Percentiles rank a stretch among this genome's conserved stretches.
These are phyloP conservation scores for Xylaria sp. DNA, from an alignment of 2,329 filamentous ascomycete species.

Conservation along the genomic window DNA sequence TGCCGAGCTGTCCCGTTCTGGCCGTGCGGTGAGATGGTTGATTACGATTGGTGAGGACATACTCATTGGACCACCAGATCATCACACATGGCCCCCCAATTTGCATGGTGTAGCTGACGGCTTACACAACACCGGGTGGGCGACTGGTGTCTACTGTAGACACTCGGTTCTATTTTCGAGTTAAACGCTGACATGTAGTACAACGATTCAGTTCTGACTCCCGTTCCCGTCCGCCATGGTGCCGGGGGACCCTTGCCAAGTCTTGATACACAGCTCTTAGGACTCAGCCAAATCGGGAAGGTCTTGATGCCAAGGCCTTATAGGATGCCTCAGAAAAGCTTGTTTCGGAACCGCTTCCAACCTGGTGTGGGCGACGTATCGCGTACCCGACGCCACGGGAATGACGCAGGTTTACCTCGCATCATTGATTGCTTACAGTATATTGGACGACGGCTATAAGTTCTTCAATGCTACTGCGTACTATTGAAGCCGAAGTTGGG, in stretches of 20 bases:
- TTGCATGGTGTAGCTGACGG: neutral
- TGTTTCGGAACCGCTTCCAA: constrained; percentile 22
- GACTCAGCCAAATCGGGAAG: constrained; percentile 27
- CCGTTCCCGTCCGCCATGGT: constrained; percentile 12
- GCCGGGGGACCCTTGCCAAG: constrained; percentile 27
- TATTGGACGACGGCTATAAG: neutral
- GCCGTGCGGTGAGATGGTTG: constrained; percentile 20
- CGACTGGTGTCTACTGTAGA: neutral
- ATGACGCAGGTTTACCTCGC: constrained; percentile 19
- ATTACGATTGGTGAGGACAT: constrained; percentile 23
- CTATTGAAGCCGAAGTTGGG: neutral
- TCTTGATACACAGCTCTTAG: constrained; percentile 22
- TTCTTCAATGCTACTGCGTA: neutral
- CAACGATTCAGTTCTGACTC: constrained; percentile 7
- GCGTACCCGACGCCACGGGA: constrained; percentile 17
- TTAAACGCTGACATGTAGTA: neutral
- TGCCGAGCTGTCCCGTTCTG: constrained; percentile 17
- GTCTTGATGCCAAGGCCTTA: constrained; percentile 27
- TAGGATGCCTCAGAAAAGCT: constrained; percentile 25
- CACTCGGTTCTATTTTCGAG: neutral
- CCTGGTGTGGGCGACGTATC: constrained; percentile 9
- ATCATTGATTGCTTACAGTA: constrained; percentile 6
- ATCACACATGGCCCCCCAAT: neutral
- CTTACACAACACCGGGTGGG: neutral
- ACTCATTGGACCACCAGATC: constrained; percentile 17